Conservation (phyloP, 371 early-diverging fungal genomes). For the Saksenaea oblongispora region DNA sequence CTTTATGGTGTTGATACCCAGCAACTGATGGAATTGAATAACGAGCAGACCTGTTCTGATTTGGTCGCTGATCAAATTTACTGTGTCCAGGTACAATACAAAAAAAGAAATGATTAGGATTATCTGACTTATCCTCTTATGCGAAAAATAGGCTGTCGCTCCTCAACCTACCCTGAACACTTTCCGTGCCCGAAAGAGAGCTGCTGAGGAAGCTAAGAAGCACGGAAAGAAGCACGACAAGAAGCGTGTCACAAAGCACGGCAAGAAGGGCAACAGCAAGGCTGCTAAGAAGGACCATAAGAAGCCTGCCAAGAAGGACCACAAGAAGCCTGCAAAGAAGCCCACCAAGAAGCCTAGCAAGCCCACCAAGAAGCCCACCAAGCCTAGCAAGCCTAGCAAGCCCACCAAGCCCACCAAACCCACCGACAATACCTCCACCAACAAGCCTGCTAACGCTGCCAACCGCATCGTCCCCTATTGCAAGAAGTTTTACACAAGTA, state of each 20-base stretch:
- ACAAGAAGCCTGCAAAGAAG: constrained; percentile 32
- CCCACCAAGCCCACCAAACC: constrained; percentile 19
- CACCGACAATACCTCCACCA: constrained; percentile 12
- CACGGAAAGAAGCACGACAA: constrained; percentile 8
- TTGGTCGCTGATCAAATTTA: constrained; percentile 13
- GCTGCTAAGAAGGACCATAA: constrained; percentile 14
- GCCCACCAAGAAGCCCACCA: constrained; percentile 23
- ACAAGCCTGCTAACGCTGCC: constrained; percentile 17
- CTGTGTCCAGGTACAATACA: constrained; percentile 15
- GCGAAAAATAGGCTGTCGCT: neutral
- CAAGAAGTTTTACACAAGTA: constrained; percentile 27
- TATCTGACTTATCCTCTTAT: neutral
- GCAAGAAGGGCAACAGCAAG: constrained; percentile 19
- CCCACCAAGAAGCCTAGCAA: constrained; percentile 27
- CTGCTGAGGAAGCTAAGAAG: constrained; percentile 20
- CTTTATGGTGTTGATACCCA: neutral
- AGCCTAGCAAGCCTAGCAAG: constrained; percentile 10
- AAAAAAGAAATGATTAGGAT: neutral
- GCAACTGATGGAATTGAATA: constrained; percentile 20
- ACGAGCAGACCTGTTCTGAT: constrained; percentile 9
- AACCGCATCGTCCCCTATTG: constrained; percentile 22
- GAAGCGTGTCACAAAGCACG: constrained; percentile 17
- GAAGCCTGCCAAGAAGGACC: constrained; percentile 11
- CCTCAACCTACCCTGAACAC: neutral
- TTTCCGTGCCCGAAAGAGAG: neutral